A percentile compares a stretch with the other conserved stretches of the same genome.
These are phyloP conservation scores for Ceratocystiopsis brevicomis DNA, from an alignment of 2,329 filamentous ascomycete species.

Conservation along the genomic window DNA sequence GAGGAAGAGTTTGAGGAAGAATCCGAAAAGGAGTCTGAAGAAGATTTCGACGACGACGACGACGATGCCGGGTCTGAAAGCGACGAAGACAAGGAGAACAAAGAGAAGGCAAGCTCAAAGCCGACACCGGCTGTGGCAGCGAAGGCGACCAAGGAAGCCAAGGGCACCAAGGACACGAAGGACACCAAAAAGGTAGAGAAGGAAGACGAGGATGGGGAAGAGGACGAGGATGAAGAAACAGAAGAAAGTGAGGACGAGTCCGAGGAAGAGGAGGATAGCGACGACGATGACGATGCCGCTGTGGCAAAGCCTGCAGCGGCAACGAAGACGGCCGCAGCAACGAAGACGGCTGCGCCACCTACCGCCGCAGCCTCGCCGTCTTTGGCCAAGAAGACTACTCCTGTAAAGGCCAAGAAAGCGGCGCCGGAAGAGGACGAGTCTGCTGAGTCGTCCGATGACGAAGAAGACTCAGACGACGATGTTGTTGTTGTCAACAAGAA, in stretches of 20 bases:
- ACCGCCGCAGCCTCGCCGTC: too few relatives aligned
- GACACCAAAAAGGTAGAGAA: neutral
- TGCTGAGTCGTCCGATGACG: constrained; percentile 6
- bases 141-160: neutral
- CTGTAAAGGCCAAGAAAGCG: neutral
- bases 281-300: neutral
- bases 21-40: neutral
- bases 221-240: neutral
- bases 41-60: constrained; percentile 1
- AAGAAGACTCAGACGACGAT: constrained; percentile 6
- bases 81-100: constrained; percentile 5
- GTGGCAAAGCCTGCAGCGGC: too few relatives aligned
- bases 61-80: constrained; percentile 1
- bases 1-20: neutral
- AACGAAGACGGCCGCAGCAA: too few relatives aligned
- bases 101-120: constrained; percentile 1
- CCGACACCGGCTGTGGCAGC: neutral
- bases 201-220: neutral
- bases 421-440: constrained; percentile 3
- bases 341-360: too few relatives aligned
- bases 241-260: constrained; percentile 2
- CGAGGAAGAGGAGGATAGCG: constrained; percentile 5
- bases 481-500: constrained; percentile 16
- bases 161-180: neutral
- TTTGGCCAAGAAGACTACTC: too few relatives aligned